A percentile compares a stretch with the other conserved stretches of the same genome.
These are phyloP conservation scores for Epichloe bromicola DNA, from an alignment of 2,329 filamentous ascomycete species.

Conservation along the genomic window DNA sequence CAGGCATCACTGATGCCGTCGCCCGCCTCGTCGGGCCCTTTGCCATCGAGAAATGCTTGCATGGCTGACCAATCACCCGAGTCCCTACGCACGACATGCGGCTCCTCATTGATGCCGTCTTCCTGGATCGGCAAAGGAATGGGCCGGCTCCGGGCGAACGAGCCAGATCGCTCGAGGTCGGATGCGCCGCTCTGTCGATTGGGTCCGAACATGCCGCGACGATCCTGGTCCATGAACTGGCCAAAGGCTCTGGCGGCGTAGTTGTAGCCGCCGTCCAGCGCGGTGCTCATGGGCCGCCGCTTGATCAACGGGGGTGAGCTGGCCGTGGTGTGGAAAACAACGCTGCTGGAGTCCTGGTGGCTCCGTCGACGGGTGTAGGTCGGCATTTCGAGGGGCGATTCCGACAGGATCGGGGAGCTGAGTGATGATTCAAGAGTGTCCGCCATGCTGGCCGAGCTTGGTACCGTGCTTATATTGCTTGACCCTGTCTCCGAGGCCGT, in stretches of 20 bases:
- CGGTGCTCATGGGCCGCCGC: slow-evolving; percentile 16
- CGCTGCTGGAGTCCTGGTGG: slow-evolving; percentile 12
- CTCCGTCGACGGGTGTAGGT: slow-evolving; percentile 15
- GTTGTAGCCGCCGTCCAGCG: slow-evolving; percentile 16
- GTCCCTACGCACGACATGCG: slow-evolving; percentile 14
- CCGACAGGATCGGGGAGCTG: slow-evolving; percentile 12
- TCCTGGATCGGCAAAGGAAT: slow-evolving; percentile 7
- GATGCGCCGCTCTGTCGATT: slow-evolving; percentile 13
- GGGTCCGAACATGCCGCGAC: slow-evolving; percentile 9
- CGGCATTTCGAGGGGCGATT: slow-evolving; percentile 10
- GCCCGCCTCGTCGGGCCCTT: slow-evolving; percentile 7
- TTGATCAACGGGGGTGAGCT: slow-evolving; percentile 6
- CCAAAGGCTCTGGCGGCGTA: slow-evolving; percentile 14
- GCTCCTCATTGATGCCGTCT: slow-evolving; percentile 15
- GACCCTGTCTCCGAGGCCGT: slow-evolving; percentile 14
- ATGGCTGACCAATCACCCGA: slow-evolving; percentile 24
- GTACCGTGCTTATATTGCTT: slow-evolving; percentile 13
- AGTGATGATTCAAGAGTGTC: slow-evolving; percentile 16
- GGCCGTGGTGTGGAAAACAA: slow-evolving; percentile 8
- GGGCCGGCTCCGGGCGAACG: slow-evolving; percentile 8
- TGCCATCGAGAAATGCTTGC: slow-evolving; percentile 22
- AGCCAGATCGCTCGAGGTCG: slow-evolving; percentile 12
- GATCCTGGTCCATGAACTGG: slow-evolving; percentile 11
- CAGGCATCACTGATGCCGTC: slow-evolving; percentile 22
- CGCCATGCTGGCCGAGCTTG: slow-evolving; percentile 14